Percentiles rank a stretch among this genome's conserved stretches.
phyloP scores from a whole-genome alignment of 495 filamentous ascomycete species.

The Platismatia glauca region DNA sequence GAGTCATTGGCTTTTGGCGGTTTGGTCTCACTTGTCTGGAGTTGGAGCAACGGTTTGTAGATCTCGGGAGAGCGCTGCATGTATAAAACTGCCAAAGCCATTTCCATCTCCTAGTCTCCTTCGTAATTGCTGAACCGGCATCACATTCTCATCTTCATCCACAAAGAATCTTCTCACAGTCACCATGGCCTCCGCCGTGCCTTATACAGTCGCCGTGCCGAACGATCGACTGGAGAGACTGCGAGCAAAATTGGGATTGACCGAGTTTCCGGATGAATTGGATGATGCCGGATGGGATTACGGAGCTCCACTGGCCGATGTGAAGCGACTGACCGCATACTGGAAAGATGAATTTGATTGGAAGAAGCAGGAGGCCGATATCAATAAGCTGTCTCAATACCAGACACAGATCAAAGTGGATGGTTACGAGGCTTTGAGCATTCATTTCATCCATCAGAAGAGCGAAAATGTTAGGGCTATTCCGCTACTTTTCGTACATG shows the following conservation, averaged over 20 bases:
- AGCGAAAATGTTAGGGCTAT: constrained; percentile 30
- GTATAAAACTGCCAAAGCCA: not conserved
- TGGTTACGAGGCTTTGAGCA: constrained; percentile 33
- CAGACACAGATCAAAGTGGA: constrained; percentile 35
- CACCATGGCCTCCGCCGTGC: constrained; percentile 22
- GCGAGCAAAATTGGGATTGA: constrained; percentile 31
- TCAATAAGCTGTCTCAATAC: constrained; percentile 40
- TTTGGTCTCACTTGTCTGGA: too few relatives aligned
- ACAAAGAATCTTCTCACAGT: not conserved
- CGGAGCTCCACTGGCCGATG: constrained; percentile 33
- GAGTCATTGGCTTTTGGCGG: not conserved
- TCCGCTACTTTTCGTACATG: constrained; percentile 40
- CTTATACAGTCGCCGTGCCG: constrained; percentile 33
- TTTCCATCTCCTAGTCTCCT: not conserved
- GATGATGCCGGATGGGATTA: constrained; percentile 34
- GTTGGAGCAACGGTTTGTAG: not conserved
- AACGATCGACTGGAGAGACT: constrained; percentile 31
- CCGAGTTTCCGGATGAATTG: constrained; percentile 36
- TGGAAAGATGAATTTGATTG: constrained; percentile 39
- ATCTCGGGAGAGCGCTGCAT: not conserved
- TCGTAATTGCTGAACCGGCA: not conserved
- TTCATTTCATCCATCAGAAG: constrained; percentile 41
- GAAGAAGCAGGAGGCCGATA: constrained; percentile 34
- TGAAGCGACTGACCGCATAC: constrained; percentile 32
- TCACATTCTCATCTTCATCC: not conserved